These are phyloP conservation scores for Kuraishia ogatae DNA, from an alignment of 805 yeast species.

Conservation along the genomic window DNA sequence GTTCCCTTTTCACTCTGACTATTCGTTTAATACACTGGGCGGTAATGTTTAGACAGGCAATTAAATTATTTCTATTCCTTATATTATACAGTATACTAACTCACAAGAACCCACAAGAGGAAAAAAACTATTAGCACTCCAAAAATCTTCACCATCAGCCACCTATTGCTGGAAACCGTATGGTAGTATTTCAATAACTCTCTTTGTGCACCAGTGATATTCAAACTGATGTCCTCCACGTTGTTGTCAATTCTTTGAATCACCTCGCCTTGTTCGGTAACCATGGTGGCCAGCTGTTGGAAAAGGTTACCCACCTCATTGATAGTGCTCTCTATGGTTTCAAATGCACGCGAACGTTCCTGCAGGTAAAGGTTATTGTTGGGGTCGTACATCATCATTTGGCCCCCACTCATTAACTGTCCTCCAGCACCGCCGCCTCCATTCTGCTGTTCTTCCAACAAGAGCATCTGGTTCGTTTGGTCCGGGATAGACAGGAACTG, in stretches of 20 bases:
- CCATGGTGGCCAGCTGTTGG: slow-evolving; percentile 95
- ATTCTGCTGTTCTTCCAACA: slow-evolving; percentile 83
- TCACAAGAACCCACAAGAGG: slow-evolving; percentile 70
- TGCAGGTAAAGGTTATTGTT: slow-evolving; percentile 39
- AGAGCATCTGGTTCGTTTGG: slow-evolving; percentile 73
- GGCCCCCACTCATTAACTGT: slow-evolving; percentile 76
- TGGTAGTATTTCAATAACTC: slow-evolving; percentile 87
- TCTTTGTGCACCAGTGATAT: slow-evolving; percentile 89
- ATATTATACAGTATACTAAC: slow-evolving; percentile 21
- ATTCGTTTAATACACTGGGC: no score
- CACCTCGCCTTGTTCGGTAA: slow-evolving; percentile 92
- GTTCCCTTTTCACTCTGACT: no score
- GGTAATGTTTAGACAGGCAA: no score
- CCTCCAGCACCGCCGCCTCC: slow-evolving; percentile 23
- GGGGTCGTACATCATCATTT: slow-evolving; percentile 74
- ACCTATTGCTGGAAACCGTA: slow-evolving; percentile 79
- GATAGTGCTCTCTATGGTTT: slow-evolving; percentile 93
- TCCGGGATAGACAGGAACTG: slow-evolving; percentile 68
- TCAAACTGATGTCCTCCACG: slow-evolving; percentile 86
- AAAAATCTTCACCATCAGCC: slow-evolving; percentile 86
- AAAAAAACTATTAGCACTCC: slow-evolving; percentile 77
- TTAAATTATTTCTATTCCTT: no score
- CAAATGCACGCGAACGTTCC: slow-evolving; percentile 75
- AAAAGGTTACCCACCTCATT: slow-evolving; percentile 93
- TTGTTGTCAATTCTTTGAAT: slow-evolving; percentile 93